Percentiles rank a stretch among this genome's conserved stretches.
Conservation (phyloP, 73 alveolate genomes). For the Paramecium caudatum region DNA sequence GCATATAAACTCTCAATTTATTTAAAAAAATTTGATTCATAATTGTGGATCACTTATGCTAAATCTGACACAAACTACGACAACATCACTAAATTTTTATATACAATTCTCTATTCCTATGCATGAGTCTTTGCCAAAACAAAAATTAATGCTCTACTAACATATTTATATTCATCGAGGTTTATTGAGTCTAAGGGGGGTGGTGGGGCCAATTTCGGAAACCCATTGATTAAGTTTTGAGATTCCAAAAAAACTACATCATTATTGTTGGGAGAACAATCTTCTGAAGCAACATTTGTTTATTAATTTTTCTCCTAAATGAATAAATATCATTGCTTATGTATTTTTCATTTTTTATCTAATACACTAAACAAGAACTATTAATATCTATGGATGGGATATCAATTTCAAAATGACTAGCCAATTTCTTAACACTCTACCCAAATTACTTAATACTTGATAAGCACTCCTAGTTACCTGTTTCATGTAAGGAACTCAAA, state of each 20-base stretch:
- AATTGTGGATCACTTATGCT: conserved; percentile 15
- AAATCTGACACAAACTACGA: conserved; percentile 19
- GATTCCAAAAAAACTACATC: neutral
- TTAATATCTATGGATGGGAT: no score
- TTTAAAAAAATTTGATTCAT: neutral
- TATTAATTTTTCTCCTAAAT: neutral
- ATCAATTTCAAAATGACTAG: neutral
- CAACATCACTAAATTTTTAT: neutral
- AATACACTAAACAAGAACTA: neutral
- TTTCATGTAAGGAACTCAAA: neutral
- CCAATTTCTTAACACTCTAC: neutral
- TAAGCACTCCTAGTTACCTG: neutral
- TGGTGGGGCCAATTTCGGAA: no score
- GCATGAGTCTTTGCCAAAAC: neutral
- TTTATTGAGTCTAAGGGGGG: no score
- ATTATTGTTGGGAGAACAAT: neutral
- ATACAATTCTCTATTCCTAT: neutral
- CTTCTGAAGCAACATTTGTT: neutral
- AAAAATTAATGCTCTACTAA: conserved; percentile 30
- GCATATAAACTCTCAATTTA: conserved; percentile 2
- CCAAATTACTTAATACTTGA: no score
- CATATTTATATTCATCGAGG: conserved; percentile 29
- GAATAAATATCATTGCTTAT: neutral
- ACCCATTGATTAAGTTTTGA: neutral
- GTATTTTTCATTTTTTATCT: no score